A percentile compares a stretch with the other conserved stretches of the same genome.
Evolutionary conservation across 208 protist species (phyloP).

Genomic region (Trichomonas tenax): DNA sequence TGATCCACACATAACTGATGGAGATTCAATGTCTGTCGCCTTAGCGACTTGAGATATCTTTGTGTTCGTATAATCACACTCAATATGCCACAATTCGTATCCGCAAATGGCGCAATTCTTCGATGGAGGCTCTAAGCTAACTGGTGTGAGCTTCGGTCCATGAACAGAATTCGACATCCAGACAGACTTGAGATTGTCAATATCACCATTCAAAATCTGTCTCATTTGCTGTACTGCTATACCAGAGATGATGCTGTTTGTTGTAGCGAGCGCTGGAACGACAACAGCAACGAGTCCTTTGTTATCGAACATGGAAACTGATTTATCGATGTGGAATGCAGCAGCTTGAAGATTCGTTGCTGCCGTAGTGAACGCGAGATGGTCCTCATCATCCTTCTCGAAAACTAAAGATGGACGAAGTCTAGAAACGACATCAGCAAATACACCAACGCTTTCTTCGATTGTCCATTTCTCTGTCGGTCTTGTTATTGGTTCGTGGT

Average conservation of each 20-base stretch:
- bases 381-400: neutral
- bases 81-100: neutral
- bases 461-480: neutral
- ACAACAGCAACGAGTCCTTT: constrained; percentile 18
- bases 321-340: neutral
- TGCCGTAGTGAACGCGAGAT: neutral
- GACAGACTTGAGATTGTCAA: neutral
- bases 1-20: neutral
- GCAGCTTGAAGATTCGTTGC: neutral
- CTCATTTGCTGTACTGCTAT: neutral
- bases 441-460: neutral
- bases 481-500: neutral
- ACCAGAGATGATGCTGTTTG: neutral
- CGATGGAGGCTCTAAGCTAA: neutral
- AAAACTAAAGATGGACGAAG: neutral
- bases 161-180: neutral
- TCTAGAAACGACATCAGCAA: neutral
- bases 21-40: neutral
- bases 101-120: neutral
- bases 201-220: neutral
- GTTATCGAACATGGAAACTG: neutral
- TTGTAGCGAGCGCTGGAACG: neutral
- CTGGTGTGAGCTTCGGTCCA: neutral
- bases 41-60: neutral
- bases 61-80: neutral